Evolutionary conservation across 2,329 filamentous ascomycete genomes (phyloP).

Genomic region (Aureobasidium vineae): DNA sequence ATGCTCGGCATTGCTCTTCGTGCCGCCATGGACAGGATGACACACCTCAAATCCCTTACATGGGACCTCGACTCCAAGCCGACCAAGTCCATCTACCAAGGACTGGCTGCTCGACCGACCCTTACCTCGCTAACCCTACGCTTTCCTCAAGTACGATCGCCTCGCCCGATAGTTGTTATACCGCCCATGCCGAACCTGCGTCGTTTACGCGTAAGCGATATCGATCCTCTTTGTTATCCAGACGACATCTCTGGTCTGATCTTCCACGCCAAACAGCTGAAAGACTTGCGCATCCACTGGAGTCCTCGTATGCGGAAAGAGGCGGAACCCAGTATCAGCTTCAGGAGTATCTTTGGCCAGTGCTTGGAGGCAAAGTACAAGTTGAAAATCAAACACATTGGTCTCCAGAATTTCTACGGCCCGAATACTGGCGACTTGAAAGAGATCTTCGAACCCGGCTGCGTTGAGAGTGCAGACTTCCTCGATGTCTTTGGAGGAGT

Average conservation of each 20-base stretch:
- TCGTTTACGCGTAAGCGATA: constrained; percentile 56
- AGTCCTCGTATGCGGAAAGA: constrained; percentile 60
- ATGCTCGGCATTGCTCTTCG: constrained; percentile 61
- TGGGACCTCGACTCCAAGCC: constrained; percentile 64
- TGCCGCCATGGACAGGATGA: constrained; percentile 60
- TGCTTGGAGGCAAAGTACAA: constrained; percentile 49
- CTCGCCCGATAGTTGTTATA: constrained; percentile 56
- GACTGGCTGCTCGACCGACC: constrained; percentile 51
- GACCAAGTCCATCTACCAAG: constrained; percentile 58
- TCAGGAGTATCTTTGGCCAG: constrained; percentile 57
- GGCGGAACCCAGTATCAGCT: constrained; percentile 57
- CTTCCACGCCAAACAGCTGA: constrained; percentile 53
- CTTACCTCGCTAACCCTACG: constrained; percentile 56
- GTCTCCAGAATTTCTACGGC: constrained; percentile 59
- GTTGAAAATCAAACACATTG: constrained; percentile 52
- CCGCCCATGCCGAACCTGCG: constrained; percentile 57
- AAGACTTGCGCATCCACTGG: constrained; percentile 59
- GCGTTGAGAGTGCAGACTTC: constrained; percentile 52
- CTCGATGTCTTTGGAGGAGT: constrained; percentile 54
- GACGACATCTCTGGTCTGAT: constrained; percentile 61
- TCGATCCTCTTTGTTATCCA: constrained; percentile 63
- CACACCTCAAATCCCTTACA: constrained; percentile 54
- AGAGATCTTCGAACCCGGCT: constrained; percentile 43
- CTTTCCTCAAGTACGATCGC: constrained; percentile 57
- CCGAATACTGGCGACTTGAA: constrained; percentile 51